Conservation (phyloP, 805 yeast genomes). For the Grigorovia transvaalensis region DNA sequence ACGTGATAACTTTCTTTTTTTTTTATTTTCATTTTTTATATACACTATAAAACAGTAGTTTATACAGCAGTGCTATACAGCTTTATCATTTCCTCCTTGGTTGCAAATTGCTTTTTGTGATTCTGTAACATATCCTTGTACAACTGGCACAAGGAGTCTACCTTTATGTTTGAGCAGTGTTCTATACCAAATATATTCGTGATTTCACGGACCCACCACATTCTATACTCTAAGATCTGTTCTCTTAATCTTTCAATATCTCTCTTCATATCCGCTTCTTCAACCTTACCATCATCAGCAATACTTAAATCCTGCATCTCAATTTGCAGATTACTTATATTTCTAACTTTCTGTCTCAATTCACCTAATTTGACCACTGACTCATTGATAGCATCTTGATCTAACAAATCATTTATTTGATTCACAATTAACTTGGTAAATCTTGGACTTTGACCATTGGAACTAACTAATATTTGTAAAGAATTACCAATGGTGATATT, state of each 20-base stretch:
- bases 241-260: neutral
- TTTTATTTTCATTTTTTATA: too few relatives aligned
- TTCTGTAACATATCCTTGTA: slow-evolving; percentile 15
- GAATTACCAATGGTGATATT: slow-evolving; percentile 12
- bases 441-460: slow-evolving; percentile 28
- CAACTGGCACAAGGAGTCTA: slow-evolving; percentile 11
- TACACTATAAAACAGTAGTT: too few relatives aligned
- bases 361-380: slow-evolving; percentile 19
- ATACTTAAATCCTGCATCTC: slow-evolving; percentile 8
- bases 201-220: slow-evolving; percentile 25
- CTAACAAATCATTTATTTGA: slow-evolving; percentile 16
- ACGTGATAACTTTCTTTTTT: too few relatives aligned
- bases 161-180: slow-evolving; percentile 18
- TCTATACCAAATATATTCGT: slow-evolving; percentile 24
- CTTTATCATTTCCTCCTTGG: neutral
- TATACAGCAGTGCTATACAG: neutral
- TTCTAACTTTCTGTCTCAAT: slow-evolving; percentile 16
- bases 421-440: slow-evolving; percentile 22
- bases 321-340: slow-evolving; percentile 5
- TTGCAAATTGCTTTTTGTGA: neutral
- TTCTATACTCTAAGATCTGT: slow-evolving; percentile 11
- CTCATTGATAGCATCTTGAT: slow-evolving; percentile 12
- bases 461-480: slow-evolving; percentile 19
- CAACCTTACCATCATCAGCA: neutral
- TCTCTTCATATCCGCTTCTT: neutral